Evolutionary conservation across 2,329 filamentous ascomycete species (phyloP), one percentile per base, ranked within the genome.

Genomic region (Sporothrix globosa): DNA sequence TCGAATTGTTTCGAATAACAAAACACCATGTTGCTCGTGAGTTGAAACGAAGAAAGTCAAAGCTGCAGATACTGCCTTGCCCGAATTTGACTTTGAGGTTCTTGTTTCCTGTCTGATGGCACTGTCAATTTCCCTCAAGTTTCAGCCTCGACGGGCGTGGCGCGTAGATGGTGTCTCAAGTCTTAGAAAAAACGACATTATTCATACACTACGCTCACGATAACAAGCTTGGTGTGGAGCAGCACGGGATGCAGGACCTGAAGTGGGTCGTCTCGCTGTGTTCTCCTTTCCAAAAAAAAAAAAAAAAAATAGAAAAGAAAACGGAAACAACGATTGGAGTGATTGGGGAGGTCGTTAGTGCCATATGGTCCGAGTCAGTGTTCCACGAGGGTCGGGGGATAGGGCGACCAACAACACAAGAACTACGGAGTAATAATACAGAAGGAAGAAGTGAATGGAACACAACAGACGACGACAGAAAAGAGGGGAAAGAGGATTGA

Each of bases 111-210:
- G 41, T 24, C 66, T 24, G 52, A 66, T 53, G 24, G 66, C 66
- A 58, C 19, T 41, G 67, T 21, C 54, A 60, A 68, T 68, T 39
- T 68, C 53, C 53, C 54, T 60, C 54, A 50, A 53, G 41, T 60
- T 68, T 44, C 67, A 68, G 54, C 67, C 67, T 60, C 54, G 39
- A 54, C 21, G 66, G 66, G 52, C 39, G 66, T 68, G 66, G 52
- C 66, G 52, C 13, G 24, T 24, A 68, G 30, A 56, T 21, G 19
- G 41, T 44, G 52, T 58, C 66, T 58, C 66, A 68, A 13, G 53
- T 58, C 66, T 24, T 4, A 34, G 46, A 34, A 39, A n/a, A 34
- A 58, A 50, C 13, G 44, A 67, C 46, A 48, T 30, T 19, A 30
- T 65, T 48, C 44, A 48, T 50, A 30, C 61, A 7, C 19, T 27